These are phyloP conservation scores for Emericellopsis cladophorae DNA, from an alignment of 2,329 filamentous ascomycete species.

Conservation along the genomic window DNA sequence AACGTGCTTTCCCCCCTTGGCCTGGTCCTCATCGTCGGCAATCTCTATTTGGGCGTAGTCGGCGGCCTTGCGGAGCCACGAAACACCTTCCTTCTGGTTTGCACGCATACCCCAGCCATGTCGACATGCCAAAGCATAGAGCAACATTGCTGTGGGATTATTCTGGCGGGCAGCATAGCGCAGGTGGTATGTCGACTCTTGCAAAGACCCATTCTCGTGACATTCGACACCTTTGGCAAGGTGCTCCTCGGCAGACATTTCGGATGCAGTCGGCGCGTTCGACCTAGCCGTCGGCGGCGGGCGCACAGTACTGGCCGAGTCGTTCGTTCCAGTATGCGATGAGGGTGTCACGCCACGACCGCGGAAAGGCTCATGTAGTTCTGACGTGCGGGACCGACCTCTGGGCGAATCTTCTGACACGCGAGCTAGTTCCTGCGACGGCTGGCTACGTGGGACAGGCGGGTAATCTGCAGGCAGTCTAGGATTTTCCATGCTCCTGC, in stretches of 20 bases:
- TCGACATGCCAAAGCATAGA: constrained; percentile 87
- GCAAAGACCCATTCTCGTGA: constrained; percentile 76
- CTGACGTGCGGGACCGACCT: constrained; percentile 28
- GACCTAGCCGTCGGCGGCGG: constrained; percentile 26
- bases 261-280: constrained; percentile 44
- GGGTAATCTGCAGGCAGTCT: constrained; percentile 22
- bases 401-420: constrained; percentile 35
- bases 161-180: constrained; percentile 77
- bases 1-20: constrained; percentile 48
- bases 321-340: constrained; percentile 31
- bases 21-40: constrained; percentile 62
- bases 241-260: constrained; percentile 77
- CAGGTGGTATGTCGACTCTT: constrained; percentile 93
- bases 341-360: constrained; percentile 25
- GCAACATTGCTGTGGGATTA: constrained; percentile 85
- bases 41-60: constrained; percentile 74
- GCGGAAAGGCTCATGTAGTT: constrained; percentile 23
- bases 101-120: constrained; percentile 97
- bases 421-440: constrained; percentile 29
- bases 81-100: constrained; percentile 79
- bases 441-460: constrained; percentile 30
- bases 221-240: constrained; percentile 80
- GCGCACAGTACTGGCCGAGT: constrained; percentile 40
- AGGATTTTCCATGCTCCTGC: constrained; percentile 31
- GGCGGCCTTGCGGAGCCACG: constrained; percentile 85